Evolutionary conservation across 805 yeast species (phyloP).

Genomic region (Hanseniaspora valbyensis): DNA sequence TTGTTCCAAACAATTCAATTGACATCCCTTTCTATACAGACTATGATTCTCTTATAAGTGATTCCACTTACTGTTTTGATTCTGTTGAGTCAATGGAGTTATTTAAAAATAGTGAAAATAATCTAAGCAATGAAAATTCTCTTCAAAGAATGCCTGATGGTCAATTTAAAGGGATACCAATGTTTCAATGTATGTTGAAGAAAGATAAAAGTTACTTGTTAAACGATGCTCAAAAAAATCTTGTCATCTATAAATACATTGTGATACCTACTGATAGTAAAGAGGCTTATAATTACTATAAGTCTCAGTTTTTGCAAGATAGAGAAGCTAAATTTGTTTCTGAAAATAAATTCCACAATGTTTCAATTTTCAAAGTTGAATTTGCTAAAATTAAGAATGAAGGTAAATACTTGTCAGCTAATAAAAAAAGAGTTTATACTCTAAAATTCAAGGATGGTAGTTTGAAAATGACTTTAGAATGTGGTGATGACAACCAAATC

Average conservation of each 20-base stretch:
- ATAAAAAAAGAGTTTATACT: background rate
- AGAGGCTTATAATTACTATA: background rate
- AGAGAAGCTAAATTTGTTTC: background rate
- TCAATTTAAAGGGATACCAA: background rate
- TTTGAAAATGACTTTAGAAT: background rate
- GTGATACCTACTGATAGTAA: background rate
- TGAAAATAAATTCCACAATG: background rate
- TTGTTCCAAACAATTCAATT: constrained; percentile 4
- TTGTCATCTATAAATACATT: constrained; percentile 1
- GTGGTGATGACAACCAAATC: background rate
- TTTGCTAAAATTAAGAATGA: background rate
- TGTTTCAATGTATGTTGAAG: constrained; percentile 8
- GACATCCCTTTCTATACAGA: constrained; percentile 8
- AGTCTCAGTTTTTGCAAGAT: background rate
- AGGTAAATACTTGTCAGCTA: background rate
- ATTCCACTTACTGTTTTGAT: constrained; percentile 9
- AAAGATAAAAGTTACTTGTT: constrained; percentile 6
- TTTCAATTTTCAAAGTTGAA: background rate
- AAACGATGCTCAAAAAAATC: constrained; percentile 8
- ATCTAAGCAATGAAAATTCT: background rate
- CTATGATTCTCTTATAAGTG: constrained; percentile 1
- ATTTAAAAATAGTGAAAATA: background rate
- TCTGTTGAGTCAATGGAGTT: background rate
- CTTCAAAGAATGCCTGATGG: background rate
- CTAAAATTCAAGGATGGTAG: background rate